Base-by-base conservation (phyloP, 75 land plant genomes). In the Ceratopteris richardii region DNA sequence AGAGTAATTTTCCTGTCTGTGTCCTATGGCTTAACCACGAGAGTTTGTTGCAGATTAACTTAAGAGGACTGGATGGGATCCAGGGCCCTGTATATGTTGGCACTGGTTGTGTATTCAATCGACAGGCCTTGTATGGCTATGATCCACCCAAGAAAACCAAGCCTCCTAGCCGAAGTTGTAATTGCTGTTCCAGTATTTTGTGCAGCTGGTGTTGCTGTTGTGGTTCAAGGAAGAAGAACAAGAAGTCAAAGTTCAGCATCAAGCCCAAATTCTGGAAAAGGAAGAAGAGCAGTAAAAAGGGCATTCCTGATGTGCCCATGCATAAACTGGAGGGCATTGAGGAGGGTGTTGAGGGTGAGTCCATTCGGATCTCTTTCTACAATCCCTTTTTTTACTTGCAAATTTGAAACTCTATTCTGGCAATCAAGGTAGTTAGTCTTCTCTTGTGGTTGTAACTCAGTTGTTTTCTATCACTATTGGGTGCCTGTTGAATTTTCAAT, bases 1-100 rank as follows among this genome's bases (percentile, higher is more conserved):
- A 19, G 31, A 26, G 21, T 57, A 13, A 23, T n/a, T n/a, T n/a
- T n/a, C n/a, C n/a, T n/a, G n/a, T n/a, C n/a, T n/a, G n/a, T n/a
- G n/a, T n/a, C n/a, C n/a, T n/a, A n/a, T n/a, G n/a, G n/a, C 9
- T 33, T 3, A 33, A 3, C 3, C 25, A 58, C 14, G 40, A 29
- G 46, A 18, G 18, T 46, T 14, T 18, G 31, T 0, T 27, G 55
- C 71, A 88, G 93, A 88, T 88, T 57, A 88, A 88, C 56, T 69
- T 88, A 66, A 76, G 83, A 75, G 93, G 93, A 62, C 76, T 88
- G 29, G 93, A 88, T 79, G 93, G 93, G n/a, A 71, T 88, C 47
- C 93, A 88, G 69, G 93, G 93, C 0, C 93, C 93, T 18, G 85
- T 88, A n/a, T 88, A 88, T 69, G 93, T 88, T 67, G 93, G 93